Evolutionary conservation across 2,329 filamentous ascomycete species (phyloP).

Genomic region (Microsporum ferrugineum): DNA sequence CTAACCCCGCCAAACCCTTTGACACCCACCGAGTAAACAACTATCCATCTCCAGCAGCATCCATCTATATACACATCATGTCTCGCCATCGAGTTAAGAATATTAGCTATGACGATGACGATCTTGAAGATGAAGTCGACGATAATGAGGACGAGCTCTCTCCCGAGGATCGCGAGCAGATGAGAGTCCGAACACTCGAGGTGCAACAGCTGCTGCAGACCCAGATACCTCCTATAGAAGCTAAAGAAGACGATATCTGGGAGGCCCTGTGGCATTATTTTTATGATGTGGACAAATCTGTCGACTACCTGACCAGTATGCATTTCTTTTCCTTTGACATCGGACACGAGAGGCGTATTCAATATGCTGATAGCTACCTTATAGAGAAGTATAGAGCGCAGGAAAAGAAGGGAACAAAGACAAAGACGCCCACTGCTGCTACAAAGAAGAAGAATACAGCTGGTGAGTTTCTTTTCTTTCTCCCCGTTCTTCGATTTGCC

Average conservation of each 20-base stretch:
- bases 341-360: background rate
- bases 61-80: conserved; percentile 21
- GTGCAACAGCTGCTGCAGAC: conserved; percentile 56
- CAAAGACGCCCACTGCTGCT: background rate
- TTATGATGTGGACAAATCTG: conserved; percentile 78
- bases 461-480: conserved; percentile 8
- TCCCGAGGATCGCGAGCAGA: conserved; percentile 40
- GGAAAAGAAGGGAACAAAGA: conserved; percentile 3
- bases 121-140: conserved; percentile 32
- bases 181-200: conserved; percentile 55
- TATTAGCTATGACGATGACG: conserved; percentile 33
- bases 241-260: conserved; percentile 64
- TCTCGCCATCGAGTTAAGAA: conserved; percentile 38
- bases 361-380: conserved; percentile 7
- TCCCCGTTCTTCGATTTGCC: background rate
- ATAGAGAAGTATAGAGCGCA: conserved; percentile 9
- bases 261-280: conserved; percentile 94
- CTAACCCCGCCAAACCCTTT: background rate
- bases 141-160: conserved; percentile 25
- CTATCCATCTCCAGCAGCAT: background rate
- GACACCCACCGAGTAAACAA: background rate
- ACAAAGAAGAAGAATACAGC: conserved; percentile 4
- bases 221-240: conserved; percentile 46
- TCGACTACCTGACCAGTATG: conserved; percentile 63
- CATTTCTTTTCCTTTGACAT: background rate